phyloP scores from a whole-genome alignment of 148 eudicot species.

The Fallopia convolvulus region DNA sequence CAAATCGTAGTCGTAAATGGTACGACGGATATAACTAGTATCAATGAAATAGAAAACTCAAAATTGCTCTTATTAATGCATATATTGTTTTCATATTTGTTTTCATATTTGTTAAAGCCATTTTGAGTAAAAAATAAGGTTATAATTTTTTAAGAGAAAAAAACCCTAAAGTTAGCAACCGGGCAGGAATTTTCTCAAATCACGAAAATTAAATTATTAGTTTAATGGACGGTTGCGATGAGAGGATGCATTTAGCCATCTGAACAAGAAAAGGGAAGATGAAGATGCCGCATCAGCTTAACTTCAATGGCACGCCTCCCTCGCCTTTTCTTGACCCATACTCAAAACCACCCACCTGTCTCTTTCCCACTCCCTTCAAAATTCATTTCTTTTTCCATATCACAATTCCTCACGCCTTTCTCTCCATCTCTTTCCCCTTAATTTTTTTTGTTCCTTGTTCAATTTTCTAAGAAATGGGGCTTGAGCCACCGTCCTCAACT shows the following conservation, averaged over 20 bases:
- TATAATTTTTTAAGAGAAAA: neutral
- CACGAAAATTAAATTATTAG: neutral
- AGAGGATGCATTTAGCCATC: neutral
- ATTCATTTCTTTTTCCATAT: neutral
- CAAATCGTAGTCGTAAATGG: too few species aligned
- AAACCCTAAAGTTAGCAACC: neutral
- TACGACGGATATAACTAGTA: too few species aligned
- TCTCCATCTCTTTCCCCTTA: conserved; percentile 5
- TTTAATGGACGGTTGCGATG: conserved; percentile 1
- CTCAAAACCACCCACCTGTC: conserved; percentile 33
- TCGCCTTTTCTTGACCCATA: conserved; percentile 48
- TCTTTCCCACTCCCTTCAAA: conserved; percentile 19
- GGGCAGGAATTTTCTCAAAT: conserved; percentile 4
- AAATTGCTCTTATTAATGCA: too few species aligned
- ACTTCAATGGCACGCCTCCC: conserved; percentile 55
- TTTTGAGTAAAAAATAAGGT: neutral
- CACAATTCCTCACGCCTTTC: conserved; percentile 7
- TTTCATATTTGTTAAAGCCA: too few species aligned
- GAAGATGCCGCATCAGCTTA: conserved; percentile 22
- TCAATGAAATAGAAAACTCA: too few species aligned
- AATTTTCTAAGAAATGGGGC: conserved; percentile 25
- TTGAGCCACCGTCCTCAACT: conserved; percentile 28
- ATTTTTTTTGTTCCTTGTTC: neutral
- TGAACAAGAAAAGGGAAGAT: neutral
- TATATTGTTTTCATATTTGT: too few species aligned